Conservation (phyloP, 257 asterid species). For the Leonotis leonurus region DNA sequence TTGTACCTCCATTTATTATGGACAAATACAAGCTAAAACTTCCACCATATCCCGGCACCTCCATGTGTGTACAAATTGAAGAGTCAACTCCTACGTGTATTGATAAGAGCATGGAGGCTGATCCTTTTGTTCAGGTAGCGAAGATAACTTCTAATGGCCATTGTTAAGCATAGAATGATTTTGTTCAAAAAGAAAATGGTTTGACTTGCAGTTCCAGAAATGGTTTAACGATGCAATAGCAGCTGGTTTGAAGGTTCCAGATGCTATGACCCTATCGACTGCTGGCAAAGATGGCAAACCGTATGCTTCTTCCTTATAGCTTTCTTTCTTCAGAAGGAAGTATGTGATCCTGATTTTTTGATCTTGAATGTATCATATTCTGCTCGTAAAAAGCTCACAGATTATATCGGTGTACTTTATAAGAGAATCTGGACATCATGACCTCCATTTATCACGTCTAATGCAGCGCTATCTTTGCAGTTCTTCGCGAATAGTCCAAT, state of each 20-base stretch:
- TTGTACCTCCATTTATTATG: constrained; percentile 49
- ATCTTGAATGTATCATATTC: not conserved
- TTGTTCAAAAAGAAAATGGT: not conserved
- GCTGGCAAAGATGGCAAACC: constrained; percentile 62
- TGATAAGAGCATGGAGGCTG: constrained; percentile 43
- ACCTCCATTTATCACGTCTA: not conserved
- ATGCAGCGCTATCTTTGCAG: constrained; percentile 23
- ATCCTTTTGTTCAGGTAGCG: constrained; percentile 75
- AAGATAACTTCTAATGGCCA: not conserved
- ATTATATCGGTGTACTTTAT: no score
- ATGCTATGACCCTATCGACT: constrained; percentile 68
- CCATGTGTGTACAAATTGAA: not conserved
- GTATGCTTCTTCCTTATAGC: constrained; percentile 32
- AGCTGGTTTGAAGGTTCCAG: constrained; percentile 63
- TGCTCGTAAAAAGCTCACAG: not conserved
- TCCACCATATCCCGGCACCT: not conserved
- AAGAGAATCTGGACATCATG: no score
- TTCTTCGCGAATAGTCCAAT: constrained; percentile 49
- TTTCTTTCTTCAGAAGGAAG: not conserved
- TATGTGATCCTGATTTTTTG: not conserved
- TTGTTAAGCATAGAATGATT: not conserved
- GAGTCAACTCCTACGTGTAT: constrained; percentile 36
- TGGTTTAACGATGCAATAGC: constrained; percentile 71
- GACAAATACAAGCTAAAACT: constrained; percentile 22
- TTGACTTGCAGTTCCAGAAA: constrained; percentile 51